Conservation (phyloP, 305 asterid species). For the Plantago lanceolata region DNA sequence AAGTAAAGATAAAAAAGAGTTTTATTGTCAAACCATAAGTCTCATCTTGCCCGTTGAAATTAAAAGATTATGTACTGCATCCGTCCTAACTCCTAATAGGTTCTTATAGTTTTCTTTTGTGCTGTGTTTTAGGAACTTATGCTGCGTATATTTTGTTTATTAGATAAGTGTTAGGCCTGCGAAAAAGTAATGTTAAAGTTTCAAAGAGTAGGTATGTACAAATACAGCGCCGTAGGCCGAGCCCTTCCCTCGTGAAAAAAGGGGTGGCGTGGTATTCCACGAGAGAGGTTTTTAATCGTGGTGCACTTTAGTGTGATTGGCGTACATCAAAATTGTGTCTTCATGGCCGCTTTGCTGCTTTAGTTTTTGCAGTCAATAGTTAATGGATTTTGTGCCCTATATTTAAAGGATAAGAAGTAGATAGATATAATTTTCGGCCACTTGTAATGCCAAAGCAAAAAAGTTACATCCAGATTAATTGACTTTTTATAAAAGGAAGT, state of each 20-base stretch:
- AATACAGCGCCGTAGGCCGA: slow-evolving; percentile 57
- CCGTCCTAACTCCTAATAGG: too few relatives aligned
- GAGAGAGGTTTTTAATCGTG: slow-evolving; percentile 55
- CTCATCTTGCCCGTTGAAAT: too few relatives aligned
- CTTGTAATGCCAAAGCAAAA: too few relatives aligned
- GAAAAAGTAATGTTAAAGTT: not conserved
- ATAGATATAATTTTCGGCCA: too few relatives aligned
- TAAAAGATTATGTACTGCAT: too few relatives aligned
- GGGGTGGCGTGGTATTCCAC: slow-evolving; percentile 73
- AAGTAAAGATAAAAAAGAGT: too few relatives aligned
- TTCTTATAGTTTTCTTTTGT: not conserved
- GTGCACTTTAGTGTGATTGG: slow-evolving; percentile 63
- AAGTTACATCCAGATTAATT: too few relatives aligned
- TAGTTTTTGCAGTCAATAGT: slow-evolving; percentile 36
- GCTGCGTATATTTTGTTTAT: not conserved
- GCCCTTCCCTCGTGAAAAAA: slow-evolving; percentile 52
- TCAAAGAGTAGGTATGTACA: not conserved
- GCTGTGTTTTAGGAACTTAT: not conserved
- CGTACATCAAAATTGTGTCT: slow-evolving; percentile 40
- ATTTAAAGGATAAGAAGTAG: too few relatives aligned
- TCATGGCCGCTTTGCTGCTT: slow-evolving; percentile 53
- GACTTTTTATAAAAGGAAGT: too few relatives aligned
- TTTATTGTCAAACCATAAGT: too few relatives aligned
- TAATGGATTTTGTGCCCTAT: slow-evolving; percentile 37
- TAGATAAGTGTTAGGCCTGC: not conserved